phyloP scores from a whole-genome alignment of 2,329 filamentous ascomycete genomes.

The Teratosphaeriaceae sp. region DNA sequence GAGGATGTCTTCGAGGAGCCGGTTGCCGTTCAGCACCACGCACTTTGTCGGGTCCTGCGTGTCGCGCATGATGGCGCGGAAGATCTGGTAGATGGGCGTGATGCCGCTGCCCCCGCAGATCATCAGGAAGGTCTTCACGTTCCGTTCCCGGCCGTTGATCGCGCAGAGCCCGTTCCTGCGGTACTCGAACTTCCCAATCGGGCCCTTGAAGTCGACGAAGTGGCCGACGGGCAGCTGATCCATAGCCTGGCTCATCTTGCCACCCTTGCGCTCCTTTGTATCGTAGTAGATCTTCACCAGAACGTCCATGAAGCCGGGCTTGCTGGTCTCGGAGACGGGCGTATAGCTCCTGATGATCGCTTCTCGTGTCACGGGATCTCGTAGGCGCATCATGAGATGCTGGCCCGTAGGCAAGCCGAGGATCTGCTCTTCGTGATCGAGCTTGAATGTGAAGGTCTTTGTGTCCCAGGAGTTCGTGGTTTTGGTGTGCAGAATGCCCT shows the following conservation, averaged over 20 bases:
- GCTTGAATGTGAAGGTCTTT: conserved; percentile 71
- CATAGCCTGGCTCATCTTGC: conserved; percentile 75
- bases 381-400: conserved; percentile 77
- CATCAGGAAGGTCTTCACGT: conserved; percentile 69
- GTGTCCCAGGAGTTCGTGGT: conserved; percentile 68
- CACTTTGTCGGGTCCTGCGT: conserved; percentile 58
- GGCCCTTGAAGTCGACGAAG: conserved; percentile 77
- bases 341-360: conserved; percentile 82
- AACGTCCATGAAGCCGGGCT: conserved; percentile 62
- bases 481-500: conserved; percentile 62
- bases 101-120: conserved; percentile 84
- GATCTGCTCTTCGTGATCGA: conserved; percentile 62
- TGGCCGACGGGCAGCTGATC: conserved; percentile 67
- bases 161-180: conserved; percentile 58
- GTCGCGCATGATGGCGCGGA: conserved; percentile 66
- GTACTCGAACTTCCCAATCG: conserved; percentile 80
- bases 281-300: conserved; percentile 78
- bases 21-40: conserved; percentile 71
- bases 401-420: conserved; percentile 78
- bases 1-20: conserved; percentile 73
- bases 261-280: conserved; percentile 52
- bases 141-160: conserved; percentile 51
- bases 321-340: conserved; percentile 60
- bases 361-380: conserved; percentile 63
- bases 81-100: conserved; percentile 83